Evolutionary conservation across 2,329 filamentous ascomycete species (phyloP).

Genomic region (Beauveria scarabaeidicola): DNA sequence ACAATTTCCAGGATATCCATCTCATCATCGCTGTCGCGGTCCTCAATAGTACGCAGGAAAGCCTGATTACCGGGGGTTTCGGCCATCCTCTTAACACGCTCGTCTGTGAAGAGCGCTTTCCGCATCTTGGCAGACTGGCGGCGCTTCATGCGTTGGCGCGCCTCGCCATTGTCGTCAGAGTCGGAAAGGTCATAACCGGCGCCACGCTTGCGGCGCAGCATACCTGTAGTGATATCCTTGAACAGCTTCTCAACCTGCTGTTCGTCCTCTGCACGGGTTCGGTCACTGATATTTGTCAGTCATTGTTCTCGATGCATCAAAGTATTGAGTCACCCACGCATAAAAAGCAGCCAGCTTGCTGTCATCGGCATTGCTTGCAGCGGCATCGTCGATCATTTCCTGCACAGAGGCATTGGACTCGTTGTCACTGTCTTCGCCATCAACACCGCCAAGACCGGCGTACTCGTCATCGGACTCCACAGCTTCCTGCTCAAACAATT

Average conservation of each 20-base stretch:
- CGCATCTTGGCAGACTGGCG: slow-evolving; percentile 87
- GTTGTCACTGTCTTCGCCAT: slow-evolving; percentile 78
- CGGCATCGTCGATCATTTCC: slow-evolving; percentile 85
- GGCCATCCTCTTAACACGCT: slow-evolving; percentile 83
- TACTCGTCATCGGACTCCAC: slow-evolving; percentile 99
- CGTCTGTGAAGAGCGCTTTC: slow-evolving; percentile 77
- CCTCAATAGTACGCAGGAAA: slow-evolving; percentile 84
- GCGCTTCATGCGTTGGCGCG: slow-evolving; percentile 70
- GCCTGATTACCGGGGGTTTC: slow-evolving; percentile 82
- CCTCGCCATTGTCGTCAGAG: slow-evolving; percentile 78
- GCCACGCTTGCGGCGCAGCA: slow-evolving; percentile 73
- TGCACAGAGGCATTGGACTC: slow-evolving; percentile 62
- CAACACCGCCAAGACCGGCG: slow-evolving; percentile 80
- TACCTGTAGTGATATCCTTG: slow-evolving; percentile 85
- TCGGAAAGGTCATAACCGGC: slow-evolving; percentile 81
- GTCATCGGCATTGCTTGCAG: slow-evolving; percentile 68
- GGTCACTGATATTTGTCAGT: slow-evolving; percentile 46
- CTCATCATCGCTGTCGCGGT: slow-evolving; percentile 66
- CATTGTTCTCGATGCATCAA: slow-evolving; percentile 13
- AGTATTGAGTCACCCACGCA: slow-evolving; percentile 56
- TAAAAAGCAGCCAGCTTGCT: slow-evolving; percentile 76
- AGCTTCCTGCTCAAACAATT: slow-evolving; percentile 85
- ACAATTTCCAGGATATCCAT: slow-evolving; percentile 61
- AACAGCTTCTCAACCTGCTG: slow-evolving; percentile 85
- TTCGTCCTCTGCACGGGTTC: slow-evolving; percentile 71